Evolutionary conservation across 805 yeast species (phyloP).

Genomic region (Yarrowia sp.): DNA sequence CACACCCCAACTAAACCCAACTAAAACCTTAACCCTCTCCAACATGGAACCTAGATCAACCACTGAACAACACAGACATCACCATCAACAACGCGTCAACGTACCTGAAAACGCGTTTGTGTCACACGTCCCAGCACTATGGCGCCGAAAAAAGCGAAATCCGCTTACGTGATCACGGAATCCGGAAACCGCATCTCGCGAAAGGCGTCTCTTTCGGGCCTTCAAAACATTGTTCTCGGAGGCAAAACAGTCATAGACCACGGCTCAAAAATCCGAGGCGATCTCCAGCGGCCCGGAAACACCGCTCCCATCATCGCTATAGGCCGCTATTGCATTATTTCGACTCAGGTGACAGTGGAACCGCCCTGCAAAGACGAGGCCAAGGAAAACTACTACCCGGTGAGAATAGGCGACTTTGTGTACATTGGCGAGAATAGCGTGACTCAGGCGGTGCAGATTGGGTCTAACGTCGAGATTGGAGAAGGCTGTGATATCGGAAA

Average conservation of each 20-base stretch:
- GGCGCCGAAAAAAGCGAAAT: neutral
- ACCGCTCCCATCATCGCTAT: constrained; percentile 39
- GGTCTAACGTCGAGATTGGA: constrained; percentile 42
- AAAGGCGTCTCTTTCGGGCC: constrained; percentile 39
- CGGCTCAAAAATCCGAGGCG: constrained; percentile 40
- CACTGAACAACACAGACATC: too few relatives aligned
- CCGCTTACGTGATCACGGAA: constrained; percentile 32
- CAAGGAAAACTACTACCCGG: constrained; percentile 35
- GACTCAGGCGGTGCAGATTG: constrained; percentile 43
- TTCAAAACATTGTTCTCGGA: constrained; percentile 41
- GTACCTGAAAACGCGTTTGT: neutral
- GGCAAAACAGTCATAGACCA: constrained; percentile 40
- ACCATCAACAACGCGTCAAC: too few relatives aligned
- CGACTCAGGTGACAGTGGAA: constrained; percentile 11
- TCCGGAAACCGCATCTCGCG: constrained; percentile 40
- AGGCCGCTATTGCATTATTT: constrained; percentile 40
- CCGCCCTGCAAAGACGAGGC: constrained; percentile 27
- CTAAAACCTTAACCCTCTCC: neutral
- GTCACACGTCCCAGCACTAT: neutral
- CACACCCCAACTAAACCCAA: neutral
- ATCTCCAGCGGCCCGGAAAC: constrained; percentile 36
- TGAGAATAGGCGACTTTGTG: constrained; percentile 42
- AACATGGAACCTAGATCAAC: neutral
- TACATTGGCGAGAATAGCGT: constrained; percentile 37
- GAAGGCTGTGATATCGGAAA: constrained; percentile 38